Conservation (phyloP, 768 basidiomycete species). For the Hebeloma cylindrosporum region DNA sequence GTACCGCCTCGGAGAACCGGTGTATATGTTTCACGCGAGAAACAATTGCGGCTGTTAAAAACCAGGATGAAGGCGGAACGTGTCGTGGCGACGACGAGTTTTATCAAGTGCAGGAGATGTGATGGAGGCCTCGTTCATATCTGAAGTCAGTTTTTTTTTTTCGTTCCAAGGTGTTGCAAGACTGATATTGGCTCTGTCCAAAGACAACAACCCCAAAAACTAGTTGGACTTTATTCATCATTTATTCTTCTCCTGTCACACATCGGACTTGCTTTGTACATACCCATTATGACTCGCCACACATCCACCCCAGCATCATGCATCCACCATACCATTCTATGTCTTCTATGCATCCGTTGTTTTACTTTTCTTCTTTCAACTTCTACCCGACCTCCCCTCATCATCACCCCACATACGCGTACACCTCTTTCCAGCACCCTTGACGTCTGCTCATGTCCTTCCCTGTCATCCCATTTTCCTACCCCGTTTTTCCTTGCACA, state of each 20-base stretch:
- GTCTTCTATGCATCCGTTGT: slow-evolving; percentile 22
- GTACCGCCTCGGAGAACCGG: slow-evolving; percentile 11
- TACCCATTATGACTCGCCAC: slow-evolving; percentile 13
- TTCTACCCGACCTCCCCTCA: slow-evolving; percentile 1
- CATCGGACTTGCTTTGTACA: slow-evolving; percentile 23
- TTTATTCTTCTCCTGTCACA: slow-evolving; percentile 18
- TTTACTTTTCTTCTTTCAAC: not conserved
- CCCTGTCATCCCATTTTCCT: slow-evolving; percentile 4
- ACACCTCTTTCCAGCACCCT: slow-evolving; percentile 7
- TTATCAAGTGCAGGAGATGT: slow-evolving; percentile 40
- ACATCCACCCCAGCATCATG: slow-evolving; percentile 8
- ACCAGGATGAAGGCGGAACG: slow-evolving; percentile 49
- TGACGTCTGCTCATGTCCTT: slow-evolving; percentile 7
- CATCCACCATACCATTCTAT: slow-evolving; percentile 24
- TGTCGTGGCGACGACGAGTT: slow-evolving; percentile 25
- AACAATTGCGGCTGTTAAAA: slow-evolving; percentile 65
- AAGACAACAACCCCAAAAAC: slow-evolving; percentile 7
- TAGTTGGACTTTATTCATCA: slow-evolving; percentile 24
- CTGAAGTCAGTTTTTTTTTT: slow-evolving; percentile 34
- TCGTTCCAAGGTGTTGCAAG: not conserved
- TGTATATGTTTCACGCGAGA: slow-evolving; percentile 59
- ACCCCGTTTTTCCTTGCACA: slow-evolving; percentile 3
- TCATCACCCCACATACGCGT: not conserved
- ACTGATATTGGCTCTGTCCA: not conserved
- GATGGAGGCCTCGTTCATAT: slow-evolving; percentile 38